Conservation (phyloP, 163 green algal species). For the Chlamydomonas reinhardtii region DNA sequence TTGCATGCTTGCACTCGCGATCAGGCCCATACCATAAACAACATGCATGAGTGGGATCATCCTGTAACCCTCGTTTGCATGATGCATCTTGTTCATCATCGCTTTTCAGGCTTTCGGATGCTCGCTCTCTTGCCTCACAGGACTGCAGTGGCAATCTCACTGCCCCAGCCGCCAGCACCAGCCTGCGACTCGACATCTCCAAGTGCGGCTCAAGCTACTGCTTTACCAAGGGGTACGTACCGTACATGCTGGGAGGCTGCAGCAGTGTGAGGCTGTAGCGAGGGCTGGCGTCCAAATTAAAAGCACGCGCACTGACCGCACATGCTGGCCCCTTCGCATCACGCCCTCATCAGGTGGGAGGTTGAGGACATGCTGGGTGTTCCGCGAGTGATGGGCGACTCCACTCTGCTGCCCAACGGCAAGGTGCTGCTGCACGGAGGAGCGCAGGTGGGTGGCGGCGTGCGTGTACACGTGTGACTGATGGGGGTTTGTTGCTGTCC, state of each 20-base stretch:
- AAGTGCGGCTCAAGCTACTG: background rate
- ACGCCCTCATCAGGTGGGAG: background rate
- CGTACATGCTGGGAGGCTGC: no score
- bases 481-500: no score
- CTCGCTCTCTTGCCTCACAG: background rate
- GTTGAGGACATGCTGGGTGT: constrained; percentile 31
- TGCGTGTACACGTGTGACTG: no score
- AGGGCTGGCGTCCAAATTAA: no score
- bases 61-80: no score
- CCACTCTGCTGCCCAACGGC: constrained; percentile 27
- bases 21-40: no score
- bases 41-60: no score
- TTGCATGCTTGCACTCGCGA: background rate
- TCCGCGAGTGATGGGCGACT: constrained; percentile 16
- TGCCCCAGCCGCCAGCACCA: background rate
- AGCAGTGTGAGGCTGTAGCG: no score
- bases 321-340: no score
- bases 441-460: constrained; percentile 1
- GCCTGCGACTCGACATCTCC: background rate
- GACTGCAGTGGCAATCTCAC: background rate
- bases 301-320: no score
- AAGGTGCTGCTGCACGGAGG: constrained; percentile 31
- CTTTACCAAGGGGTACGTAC: background rate
- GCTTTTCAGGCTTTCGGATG: background rate
- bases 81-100: background rate